A percentile compares a stretch with the other conserved stretches of the same genome.
Conservation (phyloP, 2,329 filamentous ascomycete species). For the Epichloe elymi region DNA sequence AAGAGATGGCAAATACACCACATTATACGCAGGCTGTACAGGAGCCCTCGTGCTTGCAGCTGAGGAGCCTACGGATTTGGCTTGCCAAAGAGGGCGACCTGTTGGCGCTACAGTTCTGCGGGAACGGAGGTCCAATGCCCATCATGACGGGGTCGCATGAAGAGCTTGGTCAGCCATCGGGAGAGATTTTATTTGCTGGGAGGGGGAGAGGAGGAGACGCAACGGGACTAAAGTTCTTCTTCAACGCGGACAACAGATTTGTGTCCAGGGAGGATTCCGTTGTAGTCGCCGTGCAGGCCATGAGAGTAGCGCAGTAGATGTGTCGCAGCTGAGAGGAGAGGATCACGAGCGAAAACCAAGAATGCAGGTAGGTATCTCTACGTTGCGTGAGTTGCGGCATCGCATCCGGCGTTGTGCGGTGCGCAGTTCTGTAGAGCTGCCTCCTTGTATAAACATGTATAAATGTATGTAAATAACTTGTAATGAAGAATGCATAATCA, state of each 20-base stretch:
- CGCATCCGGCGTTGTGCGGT: too few species aligned
- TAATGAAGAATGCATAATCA: too few species aligned
- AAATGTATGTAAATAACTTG: too few species aligned
- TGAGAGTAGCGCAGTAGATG: neutral
- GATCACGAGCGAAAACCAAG: too few species aligned
- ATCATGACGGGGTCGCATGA: neutral
- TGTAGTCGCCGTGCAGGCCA: neutral
- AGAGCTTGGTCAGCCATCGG: neutral
- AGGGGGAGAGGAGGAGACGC: neutral
- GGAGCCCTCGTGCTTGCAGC: neutral
- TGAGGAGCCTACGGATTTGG: neutral
- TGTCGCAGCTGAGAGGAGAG: too few species aligned
- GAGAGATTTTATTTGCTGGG: neutral
- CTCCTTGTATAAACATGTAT: too few species aligned
- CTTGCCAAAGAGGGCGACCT: neutral
- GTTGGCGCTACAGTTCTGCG: neutral
- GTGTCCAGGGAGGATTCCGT: neutral
- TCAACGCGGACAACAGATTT: neutral
- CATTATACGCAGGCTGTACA: neutral
- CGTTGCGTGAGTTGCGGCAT: too few species aligned
- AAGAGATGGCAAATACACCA: neutral
- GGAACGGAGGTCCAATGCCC: neutral
- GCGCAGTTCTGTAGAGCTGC: too few species aligned
- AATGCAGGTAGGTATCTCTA: too few species aligned
- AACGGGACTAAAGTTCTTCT: neutral